Evolutionary conservation across 2,329 filamentous ascomycete species (phyloP).

Genomic region (Penicillium sp.): DNA sequence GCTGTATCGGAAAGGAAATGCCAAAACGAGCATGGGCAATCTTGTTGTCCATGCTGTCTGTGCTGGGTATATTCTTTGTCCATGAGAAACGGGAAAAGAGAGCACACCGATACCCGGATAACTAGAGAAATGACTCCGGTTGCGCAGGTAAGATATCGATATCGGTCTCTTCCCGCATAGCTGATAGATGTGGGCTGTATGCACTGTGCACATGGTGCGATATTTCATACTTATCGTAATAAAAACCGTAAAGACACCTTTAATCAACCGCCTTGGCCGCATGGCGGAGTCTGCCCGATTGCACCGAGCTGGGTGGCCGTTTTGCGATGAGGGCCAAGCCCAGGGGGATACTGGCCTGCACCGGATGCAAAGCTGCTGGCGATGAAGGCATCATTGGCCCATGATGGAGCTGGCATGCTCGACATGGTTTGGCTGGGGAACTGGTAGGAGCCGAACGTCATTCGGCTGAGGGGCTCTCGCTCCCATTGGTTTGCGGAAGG

Average conservation of each 20-base stretch:
- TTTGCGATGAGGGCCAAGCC: slow-evolving; percentile 27
- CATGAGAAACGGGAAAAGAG: background rate
- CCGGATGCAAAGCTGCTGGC: slow-evolving; percentile 31
- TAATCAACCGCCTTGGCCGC: slow-evolving; percentile 49
- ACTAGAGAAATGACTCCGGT: background rate
- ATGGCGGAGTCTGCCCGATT: slow-evolving; percentile 50
- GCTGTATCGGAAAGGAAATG: background rate
- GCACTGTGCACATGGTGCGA: background rate
- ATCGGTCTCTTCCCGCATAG: background rate
- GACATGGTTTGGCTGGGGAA: slow-evolving; percentile 27
- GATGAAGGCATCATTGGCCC: slow-evolving; percentile 40
- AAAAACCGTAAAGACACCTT: background rate
- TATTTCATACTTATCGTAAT: background rate
- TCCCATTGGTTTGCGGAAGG: slow-evolving; percentile 25
- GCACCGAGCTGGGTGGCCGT: slow-evolving; percentile 36
- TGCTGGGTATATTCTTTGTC: background rate
- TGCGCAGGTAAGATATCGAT: background rate
- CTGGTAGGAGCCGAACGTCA: slow-evolving; percentile 22
- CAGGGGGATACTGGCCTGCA: slow-evolving; percentile 23
- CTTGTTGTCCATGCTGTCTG: background rate
- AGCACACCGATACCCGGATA: background rate
- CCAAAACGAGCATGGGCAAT: background rate
- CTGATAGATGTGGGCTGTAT: background rate
- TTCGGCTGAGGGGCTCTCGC: slow-evolving; percentile 14
- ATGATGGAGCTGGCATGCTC: slow-evolving; percentile 31